Evolutionary conservation across 306 rosid species (phyloP).

Genomic region (Rosa rugosa): DNA sequence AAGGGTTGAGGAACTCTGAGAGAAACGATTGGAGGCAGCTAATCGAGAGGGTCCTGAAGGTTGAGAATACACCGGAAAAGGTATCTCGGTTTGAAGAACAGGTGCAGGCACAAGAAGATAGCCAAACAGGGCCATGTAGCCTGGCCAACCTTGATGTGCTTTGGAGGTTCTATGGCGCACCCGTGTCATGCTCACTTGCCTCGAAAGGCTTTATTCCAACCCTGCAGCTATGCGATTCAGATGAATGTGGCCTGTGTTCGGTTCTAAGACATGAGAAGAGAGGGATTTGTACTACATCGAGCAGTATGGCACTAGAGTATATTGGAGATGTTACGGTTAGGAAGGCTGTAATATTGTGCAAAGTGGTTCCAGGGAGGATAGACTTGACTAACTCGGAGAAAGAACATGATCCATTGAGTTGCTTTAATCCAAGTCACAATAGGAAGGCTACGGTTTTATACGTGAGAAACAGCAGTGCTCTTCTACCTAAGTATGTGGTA

Average conservation of each 20-base stretch:
- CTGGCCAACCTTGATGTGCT: not conserved
- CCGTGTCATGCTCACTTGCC: not conserved
- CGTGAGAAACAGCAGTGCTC: not conserved
- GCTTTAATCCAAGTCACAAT: not conserved
- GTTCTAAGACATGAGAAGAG: not conserved
- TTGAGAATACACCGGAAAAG: not conserved
- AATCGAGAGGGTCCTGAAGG: not conserved
- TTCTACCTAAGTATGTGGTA: not conserved
- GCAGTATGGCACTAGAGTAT: not conserved
- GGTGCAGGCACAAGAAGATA: not conserved
- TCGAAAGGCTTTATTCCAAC: not conserved
- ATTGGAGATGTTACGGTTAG: not conserved
- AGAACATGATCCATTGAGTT: not conserved
- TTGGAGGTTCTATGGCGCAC: not conserved
- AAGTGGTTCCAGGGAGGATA: conserved; percentile 1
- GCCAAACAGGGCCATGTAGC: not conserved
- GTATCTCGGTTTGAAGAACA: not conserved
- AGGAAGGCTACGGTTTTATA: not conserved
- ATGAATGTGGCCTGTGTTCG: not conserved
- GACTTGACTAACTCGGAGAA: not conserved
- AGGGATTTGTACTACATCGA: not conserved
- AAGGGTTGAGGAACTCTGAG: not conserved
- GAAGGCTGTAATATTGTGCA: conserved; percentile 1
- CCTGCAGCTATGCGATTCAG: not conserved
- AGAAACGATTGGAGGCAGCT: not conserved